Evolutionary conservation across 2,329 filamentous ascomycete species (phyloP).

Genomic region (Apiospora marii): DNA sequence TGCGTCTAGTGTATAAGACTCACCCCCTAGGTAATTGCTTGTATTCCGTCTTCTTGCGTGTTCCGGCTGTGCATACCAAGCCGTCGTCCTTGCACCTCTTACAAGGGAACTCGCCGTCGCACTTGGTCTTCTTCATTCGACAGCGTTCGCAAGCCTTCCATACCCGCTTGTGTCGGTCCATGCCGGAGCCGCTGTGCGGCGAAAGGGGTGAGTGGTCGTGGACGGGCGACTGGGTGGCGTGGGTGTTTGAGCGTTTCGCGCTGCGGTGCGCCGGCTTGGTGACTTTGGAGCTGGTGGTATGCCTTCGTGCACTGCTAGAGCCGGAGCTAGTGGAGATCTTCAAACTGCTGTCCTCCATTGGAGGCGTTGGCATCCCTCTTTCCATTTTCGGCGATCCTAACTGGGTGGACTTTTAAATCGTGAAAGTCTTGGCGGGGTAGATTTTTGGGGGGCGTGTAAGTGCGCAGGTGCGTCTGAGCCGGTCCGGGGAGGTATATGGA

Average conservation of each 20-base stretch:
- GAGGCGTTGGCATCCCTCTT: constrained; percentile 59
- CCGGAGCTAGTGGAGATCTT: constrained; percentile 29
- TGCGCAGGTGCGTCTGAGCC: constrained; percentile 14
- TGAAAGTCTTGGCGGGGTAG: constrained; percentile 16
- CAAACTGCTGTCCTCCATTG: constrained; percentile 48
- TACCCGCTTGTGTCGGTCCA: constrained; percentile 69
- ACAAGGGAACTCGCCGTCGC: constrained; percentile 71
- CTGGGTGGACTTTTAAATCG: not conserved
- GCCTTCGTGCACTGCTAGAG: constrained; percentile 5
- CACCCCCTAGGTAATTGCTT: constrained; percentile 71
- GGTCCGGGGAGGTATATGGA: not conserved
- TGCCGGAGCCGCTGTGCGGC: constrained; percentile 45
- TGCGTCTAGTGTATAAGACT: constrained; percentile 32
- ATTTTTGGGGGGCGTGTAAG: not conserved
- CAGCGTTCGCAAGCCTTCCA: constrained; percentile 74
- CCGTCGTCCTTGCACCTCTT: constrained; percentile 73
- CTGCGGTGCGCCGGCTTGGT: constrained; percentile 59
- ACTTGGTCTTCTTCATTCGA: constrained; percentile 76
- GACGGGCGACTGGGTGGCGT: constrained; percentile 45
- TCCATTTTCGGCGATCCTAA: constrained; percentile 52
- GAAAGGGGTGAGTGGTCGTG: constrained; percentile 50
- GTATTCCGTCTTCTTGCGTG: constrained; percentile 73
- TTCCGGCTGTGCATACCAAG: constrained; percentile 68
- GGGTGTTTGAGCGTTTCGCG: constrained; percentile 57
- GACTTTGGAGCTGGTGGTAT: constrained; percentile 48